Percentiles rank a stretch among this genome's conserved stretches.
These are phyloP conservation scores for Sophora flavescens DNA, from an alignment of 306 rosid species.

Conservation along the genomic window DNA sequence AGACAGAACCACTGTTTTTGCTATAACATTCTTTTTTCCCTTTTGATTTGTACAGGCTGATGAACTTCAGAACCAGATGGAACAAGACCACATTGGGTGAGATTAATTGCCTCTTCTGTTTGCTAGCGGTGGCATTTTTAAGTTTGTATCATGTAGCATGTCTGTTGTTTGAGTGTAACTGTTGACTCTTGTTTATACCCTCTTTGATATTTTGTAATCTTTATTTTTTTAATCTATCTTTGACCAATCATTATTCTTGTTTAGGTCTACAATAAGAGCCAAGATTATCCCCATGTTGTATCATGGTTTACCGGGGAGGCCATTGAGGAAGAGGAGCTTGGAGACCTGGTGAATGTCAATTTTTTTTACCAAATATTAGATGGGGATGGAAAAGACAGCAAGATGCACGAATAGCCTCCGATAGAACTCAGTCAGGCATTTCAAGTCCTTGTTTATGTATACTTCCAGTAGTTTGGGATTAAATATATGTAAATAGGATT, in stretches of 20 bases:
- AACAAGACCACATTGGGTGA: conserved; percentile 91
- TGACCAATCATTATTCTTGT: conserved; percentile 23
- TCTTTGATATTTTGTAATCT: neutral
- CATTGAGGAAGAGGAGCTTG: conserved; percentile 79
- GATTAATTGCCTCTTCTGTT: conserved; percentile 19
- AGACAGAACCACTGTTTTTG: neutral
- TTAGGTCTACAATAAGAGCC: conserved; percentile 85
- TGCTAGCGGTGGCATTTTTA: neutral
- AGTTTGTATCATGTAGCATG: neutral
- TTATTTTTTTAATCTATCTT: conserved; percentile 2
- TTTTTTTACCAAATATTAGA: no score
- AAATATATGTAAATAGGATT: no score
- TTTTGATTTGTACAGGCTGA: conserved; percentile 63
- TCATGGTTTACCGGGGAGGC: conserved; percentile 99
- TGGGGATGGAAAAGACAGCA: conserved; percentile 57
- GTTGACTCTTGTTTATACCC: neutral
- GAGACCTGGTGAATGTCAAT: conserved; percentile 76
- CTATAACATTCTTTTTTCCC: neutral
- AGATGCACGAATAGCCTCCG: no score
- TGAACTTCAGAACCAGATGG: conserved; percentile 90
- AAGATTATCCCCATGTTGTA: conserved; percentile 91
- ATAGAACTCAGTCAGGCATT: no score
- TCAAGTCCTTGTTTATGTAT: no score
- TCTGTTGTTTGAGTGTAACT: neutral
- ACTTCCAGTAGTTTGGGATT: no score